phyloP scores from a whole-genome alignment of 139 green algal genomes.

The Edaphochlamys debaryana region DNA sequence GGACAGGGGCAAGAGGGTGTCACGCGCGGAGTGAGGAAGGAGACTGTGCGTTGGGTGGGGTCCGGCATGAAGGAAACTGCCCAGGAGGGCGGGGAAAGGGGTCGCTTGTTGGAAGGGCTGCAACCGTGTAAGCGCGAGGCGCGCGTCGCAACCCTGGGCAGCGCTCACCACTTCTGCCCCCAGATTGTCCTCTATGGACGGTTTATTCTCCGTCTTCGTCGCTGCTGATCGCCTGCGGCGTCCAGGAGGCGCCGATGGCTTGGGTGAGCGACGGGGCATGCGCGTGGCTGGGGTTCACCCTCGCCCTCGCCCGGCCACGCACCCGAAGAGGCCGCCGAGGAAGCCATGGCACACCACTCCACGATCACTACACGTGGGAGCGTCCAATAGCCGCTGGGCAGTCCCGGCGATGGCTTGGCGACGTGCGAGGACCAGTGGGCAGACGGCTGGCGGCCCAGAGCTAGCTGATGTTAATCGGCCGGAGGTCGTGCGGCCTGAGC shows the following conservation, averaged over 20 bases:
- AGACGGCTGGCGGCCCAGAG: neutral
- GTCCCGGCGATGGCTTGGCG: too few species aligned
- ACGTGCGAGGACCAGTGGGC: neutral
- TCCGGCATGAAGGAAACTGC: too few species aligned
- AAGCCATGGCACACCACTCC: constrained; percentile 2
- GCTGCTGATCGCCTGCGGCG: neutral
- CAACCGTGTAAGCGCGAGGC: too few species aligned
- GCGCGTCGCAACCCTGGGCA: too few species aligned
- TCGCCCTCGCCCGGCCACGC: neutral
- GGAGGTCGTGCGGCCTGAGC: too few species aligned
- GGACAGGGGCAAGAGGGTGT: neutral
- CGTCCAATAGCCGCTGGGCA: neutral
- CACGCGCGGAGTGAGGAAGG: neutral
- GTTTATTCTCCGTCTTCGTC: neutral
- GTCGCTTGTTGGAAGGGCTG: too few species aligned
- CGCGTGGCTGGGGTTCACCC: neutral
- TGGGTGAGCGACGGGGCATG: neutral
- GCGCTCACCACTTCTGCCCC: constrained; percentile 44
- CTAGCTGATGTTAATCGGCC: too few species aligned
- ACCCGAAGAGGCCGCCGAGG: constrained; percentile 25
- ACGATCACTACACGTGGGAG: neutral
- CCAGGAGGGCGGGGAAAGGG: too few species aligned
- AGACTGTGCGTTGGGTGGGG: too few species aligned
- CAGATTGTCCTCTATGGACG: constrained; percentile 52
- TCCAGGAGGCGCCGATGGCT: too few species aligned